Base-by-base conservation (phyloP, 768 basidiomycete genomes). In the Dacryopinax spathularia region DNA sequence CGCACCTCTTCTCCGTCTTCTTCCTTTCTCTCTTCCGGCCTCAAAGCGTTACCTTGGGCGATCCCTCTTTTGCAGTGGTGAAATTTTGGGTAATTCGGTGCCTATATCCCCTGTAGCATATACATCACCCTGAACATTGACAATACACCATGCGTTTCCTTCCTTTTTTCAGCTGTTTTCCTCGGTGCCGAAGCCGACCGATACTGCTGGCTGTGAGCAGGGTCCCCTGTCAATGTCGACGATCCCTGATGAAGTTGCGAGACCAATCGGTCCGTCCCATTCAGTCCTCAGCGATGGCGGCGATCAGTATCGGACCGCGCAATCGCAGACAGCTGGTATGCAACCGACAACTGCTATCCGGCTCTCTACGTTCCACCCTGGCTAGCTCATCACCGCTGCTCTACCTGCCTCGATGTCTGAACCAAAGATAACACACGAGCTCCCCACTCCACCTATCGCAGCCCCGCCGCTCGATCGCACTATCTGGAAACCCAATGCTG, bases 101-200 rank as follows among this genome's bases (percentile, higher is more conserved):
- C 13, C 25, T 27, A 56, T 56, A 56, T 56, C 48, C 48, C n/a
- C 39, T 56, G 48, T 56, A 56, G 48, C 48, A 56, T 56, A 56
- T 31, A 56, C 48, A 56, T 56, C 48, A n/a, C 48, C 20, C 15
- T 20, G 43, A 44, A 56, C 48, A 56, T 29, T 27, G 20, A 29
- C 29, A 56, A 56, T 56, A 22, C 6, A 56, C 20, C 29, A 10
- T n/a, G 36, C 48, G n/a, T 10, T 22, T 44, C 43, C 43, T 44
- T 44, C 43, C 22, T 9, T 22, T 22, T 7, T 20, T 7, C 7
- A 44, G 13, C 43, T 7, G n/a, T 37, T n/a, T 37, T 37, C 36
- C n/a, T n/a, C n/a, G n/a, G n/a, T n/a, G n/a, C n/a, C n/a, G n/a
- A n/a, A n/a, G n/a, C n/a, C n/a, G n/a, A n/a, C n/a, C n/a, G n/a